phyloP scores from a whole-genome alignment of 2,329 filamentous ascomycete species.

The Alternaria burnsii region DNA sequence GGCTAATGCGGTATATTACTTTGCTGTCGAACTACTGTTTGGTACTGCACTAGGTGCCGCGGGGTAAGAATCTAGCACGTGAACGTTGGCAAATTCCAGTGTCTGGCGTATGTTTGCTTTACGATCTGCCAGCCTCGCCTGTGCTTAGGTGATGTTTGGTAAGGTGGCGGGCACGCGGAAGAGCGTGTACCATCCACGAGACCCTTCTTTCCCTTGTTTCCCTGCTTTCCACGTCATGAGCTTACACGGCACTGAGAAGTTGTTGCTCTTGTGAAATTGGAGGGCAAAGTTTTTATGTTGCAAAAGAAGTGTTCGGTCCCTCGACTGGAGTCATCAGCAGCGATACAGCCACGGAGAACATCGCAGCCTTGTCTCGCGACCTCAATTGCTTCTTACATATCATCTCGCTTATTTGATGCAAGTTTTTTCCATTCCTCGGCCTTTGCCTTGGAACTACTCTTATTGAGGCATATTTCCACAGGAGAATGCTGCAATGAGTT shows the following conservation, averaged over 20 bases:
- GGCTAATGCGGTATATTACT: background rate
- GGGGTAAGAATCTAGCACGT: constrained; percentile 1
- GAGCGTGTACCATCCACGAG: background rate
- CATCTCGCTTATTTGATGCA: constrained; percentile 1
- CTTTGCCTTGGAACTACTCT: background rate
- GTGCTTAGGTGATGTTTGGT: constrained; percentile 1
- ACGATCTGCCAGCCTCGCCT: background rate
- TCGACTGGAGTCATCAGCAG: background rate
- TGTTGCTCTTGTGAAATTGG: background rate
- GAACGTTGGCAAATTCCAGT: background rate
- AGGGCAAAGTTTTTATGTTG: background rate
- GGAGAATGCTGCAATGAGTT: background rate
- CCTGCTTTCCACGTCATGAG: background rate
- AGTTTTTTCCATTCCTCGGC: background rate
- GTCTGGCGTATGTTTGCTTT: constrained; percentile 1
- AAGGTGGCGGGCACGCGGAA: constrained; percentile 1
- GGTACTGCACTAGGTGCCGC: background rate
- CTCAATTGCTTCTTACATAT: constrained; percentile 2
- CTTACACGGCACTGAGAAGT: background rate
- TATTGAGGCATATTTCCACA: background rate
- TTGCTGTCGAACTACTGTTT: constrained; percentile 4
- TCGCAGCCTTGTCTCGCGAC: background rate
- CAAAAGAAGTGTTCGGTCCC: background rate
- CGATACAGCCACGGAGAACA: background rate
- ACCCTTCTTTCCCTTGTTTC: background rate